phyloP scores from a whole-genome alignment of 306 rosid genomes.

The Dryas drummondii region DNA sequence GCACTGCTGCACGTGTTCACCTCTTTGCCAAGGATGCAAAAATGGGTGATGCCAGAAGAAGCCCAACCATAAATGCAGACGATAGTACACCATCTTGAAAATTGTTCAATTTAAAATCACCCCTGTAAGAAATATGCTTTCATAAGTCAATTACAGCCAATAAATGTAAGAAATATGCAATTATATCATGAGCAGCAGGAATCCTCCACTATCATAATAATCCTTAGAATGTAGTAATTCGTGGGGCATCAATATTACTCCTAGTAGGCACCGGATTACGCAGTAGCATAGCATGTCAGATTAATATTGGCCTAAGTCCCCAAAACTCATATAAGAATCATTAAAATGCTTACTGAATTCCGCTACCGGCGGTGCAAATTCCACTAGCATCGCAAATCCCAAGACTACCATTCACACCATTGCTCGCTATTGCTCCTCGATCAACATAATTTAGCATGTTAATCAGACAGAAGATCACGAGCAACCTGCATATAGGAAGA shows the following conservation, averaged over 20 bases:
- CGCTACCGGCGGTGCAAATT: constrained; percentile 65
- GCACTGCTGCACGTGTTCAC: constrained; percentile 32
- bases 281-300: not conserved
- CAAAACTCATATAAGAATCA: not conserved
- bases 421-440: constrained; percentile 90
- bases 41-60: constrained; percentile 82
- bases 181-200: not conserved
- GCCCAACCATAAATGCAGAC: constrained; percentile 97
- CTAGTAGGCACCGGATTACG: not conserved
- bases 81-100: constrained; percentile 90
- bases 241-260: no score
- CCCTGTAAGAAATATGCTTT: constrained; percentile 48
- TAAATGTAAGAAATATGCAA: not conserved
- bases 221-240: no score
- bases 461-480: constrained; percentile 58
- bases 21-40: constrained; percentile 87
- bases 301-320: no score
- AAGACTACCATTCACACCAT: constrained; percentile 81
- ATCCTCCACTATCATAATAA: no score
- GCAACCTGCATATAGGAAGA: constrained; percentile 49
- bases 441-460: constrained; percentile 75
- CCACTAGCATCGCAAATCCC: constrained; percentile 65
- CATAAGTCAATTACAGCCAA: not conserved
- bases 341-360: constrained; percentile 76
- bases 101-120: constrained; percentile 81